Base-by-base conservation (phyloP, 495 filamentous ascomycete genomes). In the Darksidea phi region DNA sequence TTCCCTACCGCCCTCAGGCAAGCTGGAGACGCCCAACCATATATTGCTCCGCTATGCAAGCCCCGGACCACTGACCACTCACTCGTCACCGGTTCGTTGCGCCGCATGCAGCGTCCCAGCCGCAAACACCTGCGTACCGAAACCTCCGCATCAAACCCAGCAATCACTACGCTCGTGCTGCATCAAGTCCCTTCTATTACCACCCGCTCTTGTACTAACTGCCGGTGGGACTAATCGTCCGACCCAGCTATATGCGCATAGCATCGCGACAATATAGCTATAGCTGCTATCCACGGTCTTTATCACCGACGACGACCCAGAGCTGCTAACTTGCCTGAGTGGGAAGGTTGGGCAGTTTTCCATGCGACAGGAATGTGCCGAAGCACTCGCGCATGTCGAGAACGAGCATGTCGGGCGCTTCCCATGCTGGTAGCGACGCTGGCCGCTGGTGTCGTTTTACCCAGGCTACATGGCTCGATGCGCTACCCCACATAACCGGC, bases 321-420 rank as follows among this genome's bases (percentile, higher is more conserved):
- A 28, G 4, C 21, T 32, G 23, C 18, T 41, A 34, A 48, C 13
- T 55, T 64, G 17, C 61, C 55, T 38, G 25, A 32, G 52, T 25
- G 15, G 61, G 61, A 58, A 64, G 55, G 61, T 64, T 59, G 51
- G 34, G 41, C 15, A 58, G 10, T 4, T 38, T 17, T 28, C 61
- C 54, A 1, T 47, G 47, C 6, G 54, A 24, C 47, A 64, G 54
- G 13, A 60, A 51, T n/a, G 43, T 57, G 47, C 65, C 60, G 59
- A 64, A 70, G 48, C 71, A 69, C 28, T 74, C 72, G 48, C 71
- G 55, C 25, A 75, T 48, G 57, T 75, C 72, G 41, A 71, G 45
- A 18, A 74, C 71, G 43, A 73, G 56, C 36, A 72, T 50, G 18
- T 70, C 66, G 11, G 73, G 73, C 23, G 67, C 61, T 37, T 74